Percentiles rank a stretch among this genome's conserved stretches.
Evolutionary conservation across 495 filamentous ascomycete genomes (phyloP).

Genomic region (Thozetella sp.): DNA sequence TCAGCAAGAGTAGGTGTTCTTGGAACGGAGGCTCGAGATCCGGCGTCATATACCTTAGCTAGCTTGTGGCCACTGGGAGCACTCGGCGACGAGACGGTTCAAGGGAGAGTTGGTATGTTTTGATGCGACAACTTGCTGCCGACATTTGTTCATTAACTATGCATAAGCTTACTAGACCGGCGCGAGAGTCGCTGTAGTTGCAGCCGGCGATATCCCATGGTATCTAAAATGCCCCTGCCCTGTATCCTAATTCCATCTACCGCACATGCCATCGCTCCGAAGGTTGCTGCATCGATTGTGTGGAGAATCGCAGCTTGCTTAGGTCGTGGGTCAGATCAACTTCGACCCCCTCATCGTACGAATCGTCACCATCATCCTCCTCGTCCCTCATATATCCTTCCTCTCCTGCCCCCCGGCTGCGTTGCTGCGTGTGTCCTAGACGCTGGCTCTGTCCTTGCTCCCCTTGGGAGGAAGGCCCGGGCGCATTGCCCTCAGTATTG

Average conservation of each 20-base stretch:
- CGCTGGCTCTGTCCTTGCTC: not conserved
- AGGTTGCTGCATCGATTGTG: conserved; percentile 1
- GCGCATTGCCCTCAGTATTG: not conserved
- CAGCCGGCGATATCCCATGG: not conserved
- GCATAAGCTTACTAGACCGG: not conserved
- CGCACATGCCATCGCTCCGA: not conserved
- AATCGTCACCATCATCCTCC: conserved; percentile 12
- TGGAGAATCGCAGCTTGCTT: conserved; percentile 13
- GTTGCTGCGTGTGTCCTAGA: not conserved
- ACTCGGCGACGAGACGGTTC: too few relatives aligned
- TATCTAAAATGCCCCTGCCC: not conserved
- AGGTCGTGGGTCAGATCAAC: conserved; percentile 16
- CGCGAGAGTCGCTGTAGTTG: not conserved
- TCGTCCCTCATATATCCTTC: conserved; percentile 1
- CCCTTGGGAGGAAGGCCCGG: not conserved
- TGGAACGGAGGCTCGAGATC: too few relatives aligned
- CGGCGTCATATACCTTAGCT: too few relatives aligned
- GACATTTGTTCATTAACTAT: not conserved
- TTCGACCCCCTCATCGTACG: conserved; percentile 21
- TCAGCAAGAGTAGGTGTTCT: too few relatives aligned
- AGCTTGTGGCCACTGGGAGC: too few relatives aligned
- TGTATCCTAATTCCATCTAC: not conserved
- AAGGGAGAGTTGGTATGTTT: too few relatives aligned
- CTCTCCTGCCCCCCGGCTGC: conserved; percentile 2
- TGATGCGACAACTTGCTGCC: not conserved